A percentile compares a stretch with the other conserved stretches of the same genome.
Evolutionary conservation across 306 rosid species (phyloP).

Genomic region (Dryas drummondii): DNA sequence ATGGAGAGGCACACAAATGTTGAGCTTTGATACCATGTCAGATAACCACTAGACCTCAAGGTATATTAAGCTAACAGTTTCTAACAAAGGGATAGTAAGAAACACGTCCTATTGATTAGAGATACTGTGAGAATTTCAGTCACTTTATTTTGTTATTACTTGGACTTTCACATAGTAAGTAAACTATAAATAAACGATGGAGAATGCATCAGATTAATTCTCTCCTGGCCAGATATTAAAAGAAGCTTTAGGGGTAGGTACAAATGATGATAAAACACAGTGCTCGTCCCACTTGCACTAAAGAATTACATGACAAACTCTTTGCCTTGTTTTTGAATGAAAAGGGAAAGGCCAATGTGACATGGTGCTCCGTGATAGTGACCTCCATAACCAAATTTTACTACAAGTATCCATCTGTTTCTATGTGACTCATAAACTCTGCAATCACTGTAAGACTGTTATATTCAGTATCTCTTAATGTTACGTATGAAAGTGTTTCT

Average conservation of each 20-base stretch:
- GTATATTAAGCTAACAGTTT: no score
- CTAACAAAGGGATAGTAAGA: no score
- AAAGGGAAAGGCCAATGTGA: constrained; percentile 19
- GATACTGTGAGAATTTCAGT: constrained; percentile 1
- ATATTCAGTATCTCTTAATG: background rate
- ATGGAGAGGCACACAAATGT: no score
- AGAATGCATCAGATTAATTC: no score
- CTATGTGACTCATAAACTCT: background rate
- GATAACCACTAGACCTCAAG: no score
- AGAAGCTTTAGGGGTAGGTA: constrained; percentile 25
- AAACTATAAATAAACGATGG: no score
- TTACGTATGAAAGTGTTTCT: no score
- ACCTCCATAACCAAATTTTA: constrained; percentile 15
- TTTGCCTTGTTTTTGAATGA: constrained; percentile 19
- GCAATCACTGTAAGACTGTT: background rate
- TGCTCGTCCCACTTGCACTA: constrained; percentile 12
- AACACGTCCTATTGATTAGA: background rate
- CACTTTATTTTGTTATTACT: background rate
- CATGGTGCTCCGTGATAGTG: constrained; percentile 17
- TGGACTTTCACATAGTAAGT: no score
- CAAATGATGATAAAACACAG: constrained; percentile 10
- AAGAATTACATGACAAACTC: background rate
- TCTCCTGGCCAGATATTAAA: background rate
- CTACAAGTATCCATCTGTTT: background rate
- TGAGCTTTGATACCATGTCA: no score